These are phyloP conservation scores for Populus hybrid DNA, from an alignment of 441 rosid species.

Conservation along the genomic window DNA sequence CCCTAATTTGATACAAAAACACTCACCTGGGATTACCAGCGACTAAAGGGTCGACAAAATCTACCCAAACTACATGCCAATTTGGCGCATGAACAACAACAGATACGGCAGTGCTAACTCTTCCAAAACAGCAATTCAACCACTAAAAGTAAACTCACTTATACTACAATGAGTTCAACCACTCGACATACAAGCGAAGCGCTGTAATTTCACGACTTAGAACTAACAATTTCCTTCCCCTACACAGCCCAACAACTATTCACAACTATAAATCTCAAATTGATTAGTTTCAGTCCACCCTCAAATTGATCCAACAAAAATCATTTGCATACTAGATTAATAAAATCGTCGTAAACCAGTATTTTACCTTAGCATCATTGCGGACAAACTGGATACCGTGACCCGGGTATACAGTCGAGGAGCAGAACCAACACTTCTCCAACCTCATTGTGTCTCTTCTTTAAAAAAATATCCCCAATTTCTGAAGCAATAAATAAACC, in stretches of 20 bases:
- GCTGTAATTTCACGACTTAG: not conserved
- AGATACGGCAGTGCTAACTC: not conserved
- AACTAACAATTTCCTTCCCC: not conserved
- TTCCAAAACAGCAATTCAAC: not conserved
- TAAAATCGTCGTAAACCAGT: not conserved
- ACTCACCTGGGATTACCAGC: not conserved
- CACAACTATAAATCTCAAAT: not conserved
- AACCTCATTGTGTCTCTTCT: constrained; percentile 55
- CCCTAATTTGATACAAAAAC: not conserved
- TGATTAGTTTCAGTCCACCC: not conserved
- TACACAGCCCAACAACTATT: not conserved
- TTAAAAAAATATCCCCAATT: not conserved
- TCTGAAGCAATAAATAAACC: not conserved
- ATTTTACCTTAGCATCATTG: constrained; percentile 83
- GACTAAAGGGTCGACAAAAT: not conserved
- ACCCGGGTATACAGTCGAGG: constrained; percentile 86
- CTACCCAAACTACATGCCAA: not conserved
- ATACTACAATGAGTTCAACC: not conserved
- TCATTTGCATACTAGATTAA: not conserved
- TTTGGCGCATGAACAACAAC: not conserved
- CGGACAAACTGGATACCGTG: constrained; percentile 96
- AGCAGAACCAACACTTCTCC: constrained; percentile 96
- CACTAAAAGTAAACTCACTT: not conserved
- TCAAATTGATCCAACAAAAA: not conserved
- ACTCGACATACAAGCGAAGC: not conserved